phyloP scores from a whole-genome alignment of 2,329 filamentous ascomycete genomes.

The Colletotrichum lindemuthianum region DNA sequence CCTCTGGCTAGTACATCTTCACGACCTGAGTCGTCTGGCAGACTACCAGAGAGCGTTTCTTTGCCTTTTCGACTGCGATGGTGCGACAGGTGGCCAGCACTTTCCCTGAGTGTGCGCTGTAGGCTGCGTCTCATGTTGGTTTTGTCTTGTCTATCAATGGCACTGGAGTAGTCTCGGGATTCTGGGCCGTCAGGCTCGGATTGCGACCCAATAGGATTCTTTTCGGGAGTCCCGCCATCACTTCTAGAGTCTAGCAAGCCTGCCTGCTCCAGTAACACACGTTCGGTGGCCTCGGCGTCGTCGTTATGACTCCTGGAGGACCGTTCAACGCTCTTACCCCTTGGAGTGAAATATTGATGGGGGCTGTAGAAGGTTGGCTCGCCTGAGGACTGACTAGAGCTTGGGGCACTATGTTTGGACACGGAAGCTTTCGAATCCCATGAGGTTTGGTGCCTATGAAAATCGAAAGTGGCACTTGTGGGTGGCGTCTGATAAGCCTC shows the following conservation, averaged over 20 bases:
- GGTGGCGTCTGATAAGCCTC: constrained; percentile 63
- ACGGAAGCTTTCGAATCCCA: constrained; percentile 50
- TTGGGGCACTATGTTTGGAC: constrained; percentile 41
- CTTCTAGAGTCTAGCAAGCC: constrained; percentile 65
- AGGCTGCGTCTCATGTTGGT: constrained; percentile 84
- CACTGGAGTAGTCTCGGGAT: constrained; percentile 40
- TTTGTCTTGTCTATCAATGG: constrained; percentile 63
- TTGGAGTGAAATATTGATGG: constrained; percentile 35
- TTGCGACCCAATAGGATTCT: constrained; percentile 50
- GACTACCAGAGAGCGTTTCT: constrained; percentile 72
- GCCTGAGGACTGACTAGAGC: constrained; percentile 49
- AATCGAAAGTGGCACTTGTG: constrained; percentile 49
- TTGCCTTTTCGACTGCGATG: constrained; percentile 81
- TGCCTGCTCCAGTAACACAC: constrained; percentile 73
- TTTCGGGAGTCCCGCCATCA: constrained; percentile 49
- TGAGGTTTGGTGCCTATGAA: constrained; percentile 51
- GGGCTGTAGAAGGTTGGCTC: constrained; percentile 29
- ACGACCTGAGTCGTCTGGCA: constrained; percentile 60
- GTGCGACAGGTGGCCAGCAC: constrained; percentile 71
- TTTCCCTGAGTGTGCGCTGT: constrained; percentile 88
- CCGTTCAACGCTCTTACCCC: constrained; percentile 7
- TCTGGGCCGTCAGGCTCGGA: constrained; percentile 54
- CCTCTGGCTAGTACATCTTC: constrained; percentile 80
- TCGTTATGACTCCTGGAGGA: constrained; percentile 48
- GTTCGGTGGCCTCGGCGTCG: constrained; percentile 73